Evolutionary conservation across 345 rosid species (phyloP).

Genomic region (Orychophragmus violaceus): DNA sequence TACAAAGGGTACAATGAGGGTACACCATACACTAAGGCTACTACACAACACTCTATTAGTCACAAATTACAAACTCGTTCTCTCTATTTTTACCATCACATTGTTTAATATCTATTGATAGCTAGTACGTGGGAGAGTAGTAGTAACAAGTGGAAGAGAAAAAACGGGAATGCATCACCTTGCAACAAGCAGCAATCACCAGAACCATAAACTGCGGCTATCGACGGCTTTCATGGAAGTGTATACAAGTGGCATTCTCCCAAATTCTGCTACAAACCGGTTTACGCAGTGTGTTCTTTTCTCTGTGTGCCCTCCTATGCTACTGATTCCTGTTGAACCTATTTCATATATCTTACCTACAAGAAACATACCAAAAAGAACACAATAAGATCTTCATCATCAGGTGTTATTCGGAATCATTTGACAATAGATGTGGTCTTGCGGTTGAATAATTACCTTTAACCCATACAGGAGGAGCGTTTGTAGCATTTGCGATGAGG

Average conservation of each 20-base stretch:
- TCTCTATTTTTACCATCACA: too few relatives aligned
- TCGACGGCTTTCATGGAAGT: slow-evolving; percentile 75
- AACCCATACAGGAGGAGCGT: slow-evolving; percentile 91
- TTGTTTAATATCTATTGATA: too few relatives aligned
- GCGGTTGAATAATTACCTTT: slow-evolving; percentile 59
- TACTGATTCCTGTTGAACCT: slow-evolving; percentile 95
- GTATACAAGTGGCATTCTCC: slow-evolving; percentile 74
- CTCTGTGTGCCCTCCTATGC: slow-evolving; percentile 82
- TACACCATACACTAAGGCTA: too few relatives aligned
- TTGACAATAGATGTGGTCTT: background rate
- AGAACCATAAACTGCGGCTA: slow-evolving; percentile 68
- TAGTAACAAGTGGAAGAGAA: too few relatives aligned
- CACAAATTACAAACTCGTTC: too few relatives aligned
- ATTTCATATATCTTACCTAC: slow-evolving; percentile 88
- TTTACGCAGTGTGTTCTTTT: slow-evolving; percentile 71
- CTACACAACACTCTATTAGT: too few relatives aligned
- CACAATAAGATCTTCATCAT: background rate
- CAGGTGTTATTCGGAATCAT: background rate
- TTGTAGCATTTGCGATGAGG: slow-evolving; percentile 89
- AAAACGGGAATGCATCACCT: too few relatives aligned
- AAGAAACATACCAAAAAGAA: slow-evolving; percentile 1
- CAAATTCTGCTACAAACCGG: slow-evolving; percentile 67
- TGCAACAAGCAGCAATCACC: slow-evolving; percentile 72
- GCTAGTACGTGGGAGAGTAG: too few relatives aligned
- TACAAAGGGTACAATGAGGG: too few relatives aligned